A percentile compares a stretch with the other conserved stretches of the same genome.
These are phyloP conservation scores for Chalaropsis ovoidea DNA, from an alignment of 2,329 filamentous ascomycete genomes.

Conservation along the genomic window DNA sequence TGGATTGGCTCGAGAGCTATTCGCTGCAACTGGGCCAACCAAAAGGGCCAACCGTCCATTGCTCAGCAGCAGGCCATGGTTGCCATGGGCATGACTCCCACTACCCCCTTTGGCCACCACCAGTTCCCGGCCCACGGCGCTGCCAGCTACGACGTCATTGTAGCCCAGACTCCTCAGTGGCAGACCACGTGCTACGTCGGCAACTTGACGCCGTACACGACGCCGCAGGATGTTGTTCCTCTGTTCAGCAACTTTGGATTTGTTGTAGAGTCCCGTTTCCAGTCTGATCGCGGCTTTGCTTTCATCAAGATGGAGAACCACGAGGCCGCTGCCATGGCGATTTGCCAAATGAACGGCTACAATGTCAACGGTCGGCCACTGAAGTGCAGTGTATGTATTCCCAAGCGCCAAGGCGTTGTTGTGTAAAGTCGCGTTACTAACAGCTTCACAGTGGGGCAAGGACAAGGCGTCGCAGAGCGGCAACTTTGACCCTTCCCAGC, in stretches of 20 bases:
- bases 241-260: conserved; percentile 98
- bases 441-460: conserved; percentile 75
- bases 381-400: conserved; percentile 86
- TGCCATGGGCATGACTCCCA: conserved; percentile 95
- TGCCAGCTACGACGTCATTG: conserved; percentile 95
- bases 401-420: conserved; percentile 8
- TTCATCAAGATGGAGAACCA: conserved; percentile 99
- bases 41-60: conserved; percentile 98
- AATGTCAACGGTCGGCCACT: conserved; percentile 93
- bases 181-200: conserved; percentile 98
- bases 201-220: conserved; percentile 95
- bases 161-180: conserved; percentile 90
- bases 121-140: conserved; percentile 96
- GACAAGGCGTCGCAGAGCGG: conserved; percentile 77
- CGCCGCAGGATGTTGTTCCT: conserved; percentile 91
- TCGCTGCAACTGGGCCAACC: conserved; percentile 99
- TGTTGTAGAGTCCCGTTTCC: conserved; percentile 93
- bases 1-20: conserved; percentile 98
- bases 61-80: conserved; percentile 95
- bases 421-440: conserved; percentile 28
- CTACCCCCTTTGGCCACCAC: conserved; percentile 90
- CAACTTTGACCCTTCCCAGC: conserved; percentile 67
- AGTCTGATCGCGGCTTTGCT: conserved; percentile 92
- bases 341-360: conserved; percentile 95
- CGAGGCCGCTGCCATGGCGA: conserved; percentile 96